A percentile compares a stretch with the other conserved stretches of the same genome.
phyloP scores from a whole-genome alignment of 1,284 basidiomycete genomes.

The Coniferiporia weirii region DNA sequence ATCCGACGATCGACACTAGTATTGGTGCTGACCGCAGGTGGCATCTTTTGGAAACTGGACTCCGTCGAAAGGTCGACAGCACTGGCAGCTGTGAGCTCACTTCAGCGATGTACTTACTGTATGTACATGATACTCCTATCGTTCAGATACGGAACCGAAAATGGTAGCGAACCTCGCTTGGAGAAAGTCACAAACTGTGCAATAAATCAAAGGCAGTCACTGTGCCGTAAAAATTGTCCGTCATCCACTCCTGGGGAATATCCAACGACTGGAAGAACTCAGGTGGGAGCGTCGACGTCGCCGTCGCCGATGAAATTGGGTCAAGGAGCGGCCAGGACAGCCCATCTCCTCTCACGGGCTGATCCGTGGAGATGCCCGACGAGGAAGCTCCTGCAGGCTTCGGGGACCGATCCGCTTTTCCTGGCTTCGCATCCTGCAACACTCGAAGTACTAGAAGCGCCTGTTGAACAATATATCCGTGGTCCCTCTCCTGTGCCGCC shows the following conservation, averaged over 20 bases:
- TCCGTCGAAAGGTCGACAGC: too few species aligned
- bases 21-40: too few species aligned
- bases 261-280: background rate
- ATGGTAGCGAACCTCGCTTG: background rate
- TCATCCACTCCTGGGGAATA: background rate
- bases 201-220: background rate
- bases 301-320: background rate
- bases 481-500: constrained; percentile 2
- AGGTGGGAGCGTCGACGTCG: background rate
- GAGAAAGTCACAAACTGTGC: background rate
- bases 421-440: constrained; percentile 4
- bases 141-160: background rate
- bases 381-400: background rate
- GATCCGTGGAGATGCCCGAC: background rate
- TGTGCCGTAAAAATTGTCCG: background rate
- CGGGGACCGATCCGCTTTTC: background rate
- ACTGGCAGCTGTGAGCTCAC: too few species aligned
- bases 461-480: constrained; percentile 11
- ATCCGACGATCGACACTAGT: too few species aligned
- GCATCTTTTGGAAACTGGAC: too few species aligned
- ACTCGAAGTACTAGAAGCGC: constrained; percentile 12
- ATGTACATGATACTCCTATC: too few species aligned
- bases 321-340: background rate
- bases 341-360: background rate
- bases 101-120: too few species aligned